Conservation (phyloP, 768 basidiomycete species). For the Hypholoma fasciculare region DNA sequence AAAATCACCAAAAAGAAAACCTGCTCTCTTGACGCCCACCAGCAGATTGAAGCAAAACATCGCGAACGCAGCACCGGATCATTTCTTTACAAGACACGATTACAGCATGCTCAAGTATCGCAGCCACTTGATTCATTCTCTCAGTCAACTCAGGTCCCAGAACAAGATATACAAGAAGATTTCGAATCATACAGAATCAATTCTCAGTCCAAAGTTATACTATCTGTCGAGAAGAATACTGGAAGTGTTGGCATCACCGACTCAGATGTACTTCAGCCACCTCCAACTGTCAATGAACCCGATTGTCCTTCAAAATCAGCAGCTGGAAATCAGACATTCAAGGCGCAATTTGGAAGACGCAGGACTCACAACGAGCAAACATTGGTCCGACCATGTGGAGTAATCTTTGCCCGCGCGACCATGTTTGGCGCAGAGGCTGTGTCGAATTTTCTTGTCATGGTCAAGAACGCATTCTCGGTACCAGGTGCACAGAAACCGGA, state of each 20-base stretch:
- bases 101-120: conserved; percentile 5
- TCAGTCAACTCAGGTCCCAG: neutral
- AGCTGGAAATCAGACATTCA: conserved; percentile 5
- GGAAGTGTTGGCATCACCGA: neutral
- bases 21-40: neutral
- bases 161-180: conserved; percentile 3
- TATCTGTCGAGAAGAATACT: neutral
- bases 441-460: conserved; percentile 13
- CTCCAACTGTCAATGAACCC: neutral
- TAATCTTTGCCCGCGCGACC: conserved; percentile 17
- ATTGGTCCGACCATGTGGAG: conserved; percentile 13
- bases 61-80: neutral
- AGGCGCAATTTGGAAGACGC: conserved; percentile 11
- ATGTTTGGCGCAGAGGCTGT: conserved; percentile 15
- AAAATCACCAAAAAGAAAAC: conserved; percentile 4
- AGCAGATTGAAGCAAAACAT: conserved; percentile 9
- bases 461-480: conserved; percentile 21
- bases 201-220: neutral
- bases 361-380: conserved; percentile 18
- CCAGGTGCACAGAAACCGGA: conserved; percentile 24
- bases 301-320: conserved; percentile 7
- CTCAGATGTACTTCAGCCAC: no score
- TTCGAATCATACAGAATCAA: neutral
- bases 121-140: neutral
- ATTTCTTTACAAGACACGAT: conserved; percentile 7